Percentiles rank a stretch among this genome's conserved stretches.
Evolutionary conservation across 2,329 filamentous ascomycete genomes (phyloP).

Genomic region (Penicillium sp.): DNA sequence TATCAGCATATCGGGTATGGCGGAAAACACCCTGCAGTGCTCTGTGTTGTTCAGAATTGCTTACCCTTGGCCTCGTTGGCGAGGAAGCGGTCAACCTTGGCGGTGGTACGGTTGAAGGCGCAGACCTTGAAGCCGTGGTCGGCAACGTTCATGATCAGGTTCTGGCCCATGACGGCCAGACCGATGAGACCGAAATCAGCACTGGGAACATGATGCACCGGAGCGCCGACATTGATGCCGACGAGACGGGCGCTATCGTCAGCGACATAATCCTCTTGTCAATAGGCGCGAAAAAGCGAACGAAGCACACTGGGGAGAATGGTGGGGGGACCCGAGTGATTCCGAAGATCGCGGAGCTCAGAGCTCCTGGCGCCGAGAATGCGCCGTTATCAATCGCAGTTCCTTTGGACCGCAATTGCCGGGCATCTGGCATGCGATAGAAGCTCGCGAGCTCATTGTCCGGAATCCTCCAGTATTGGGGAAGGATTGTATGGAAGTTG

Average conservation of each 20-base stretch:
- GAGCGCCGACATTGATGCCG: conserved; percentile 71
- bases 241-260: conserved; percentile 72
- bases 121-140: conserved; percentile 95
- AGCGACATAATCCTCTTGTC: conserved; percentile 44
- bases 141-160: conserved; percentile 87
- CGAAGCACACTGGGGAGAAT: not conserved
- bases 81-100: conserved; percentile 96
- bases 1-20: conserved; percentile 32
- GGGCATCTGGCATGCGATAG: not conserved
- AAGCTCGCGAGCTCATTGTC: not conserved
- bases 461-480: not conserved
- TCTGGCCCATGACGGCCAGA: conserved; percentile 89
- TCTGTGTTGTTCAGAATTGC: conserved; percentile 19
- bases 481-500: not conserved
- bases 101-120: conserved; percentile 97
- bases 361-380: conserved; percentile 7
- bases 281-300: conserved; percentile 29
- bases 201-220: conserved; percentile 60
- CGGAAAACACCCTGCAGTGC: not conserved
- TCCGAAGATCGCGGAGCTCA: conserved; percentile 12
- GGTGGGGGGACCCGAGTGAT: conserved; percentile 8
- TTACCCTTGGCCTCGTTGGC: conserved; percentile 83
- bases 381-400: conserved; percentile 5
- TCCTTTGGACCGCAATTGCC: not conserved
- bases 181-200: conserved; percentile 91